Percentiles rank a stretch among this genome's conserved stretches.
Evolutionary conservation across 1,139 yeast species (phyloP).

Genomic region (Yamadazyma spencermartinsiae): DNA sequence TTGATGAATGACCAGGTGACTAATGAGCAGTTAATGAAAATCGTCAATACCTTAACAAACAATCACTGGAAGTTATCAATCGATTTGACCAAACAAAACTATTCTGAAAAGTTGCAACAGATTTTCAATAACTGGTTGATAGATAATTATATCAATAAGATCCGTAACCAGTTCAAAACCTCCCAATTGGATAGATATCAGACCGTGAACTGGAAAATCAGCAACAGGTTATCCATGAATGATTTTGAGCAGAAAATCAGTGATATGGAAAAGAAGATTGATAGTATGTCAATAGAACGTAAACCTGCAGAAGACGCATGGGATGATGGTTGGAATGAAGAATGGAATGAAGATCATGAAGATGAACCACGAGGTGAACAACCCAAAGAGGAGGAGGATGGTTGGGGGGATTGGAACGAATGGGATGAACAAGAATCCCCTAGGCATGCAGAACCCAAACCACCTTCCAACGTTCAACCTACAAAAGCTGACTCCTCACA

Average conservation of each 20-base stretch:
- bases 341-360: constrained; percentile 21
- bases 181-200: constrained; percentile 12
- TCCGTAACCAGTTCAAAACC: constrained; percentile 20
- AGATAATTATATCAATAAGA: constrained; percentile 26
- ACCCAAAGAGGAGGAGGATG: constrained; percentile 16
- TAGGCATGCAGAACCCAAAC: constrained; percentile 3
- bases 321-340: constrained; percentile 28
- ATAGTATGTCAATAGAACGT: constrained; percentile 14
- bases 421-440: constrained; percentile 15
- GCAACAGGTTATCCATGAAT: constrained; percentile 9
- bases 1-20: constrained; percentile 16
- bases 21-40: constrained; percentile 21
- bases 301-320: constrained; percentile 14
- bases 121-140: constrained; percentile 33
- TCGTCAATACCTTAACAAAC: constrained; percentile 23
- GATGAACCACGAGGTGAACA: neutral
- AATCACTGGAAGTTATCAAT: constrained; percentile 33
- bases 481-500: neutral
- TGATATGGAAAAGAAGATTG: constrained; percentile 17
- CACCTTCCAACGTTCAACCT: neutral
- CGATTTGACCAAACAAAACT: constrained; percentile 11
- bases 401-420: constrained; percentile 22
- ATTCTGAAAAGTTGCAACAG: constrained; percentile 25
- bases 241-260: constrained; percentile 14
- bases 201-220: constrained; percentile 16